Evolutionary conservation across 225 moss, liverwort and hornwort species (phyloP).

Genomic region (Straminergon stramineum): DNA sequence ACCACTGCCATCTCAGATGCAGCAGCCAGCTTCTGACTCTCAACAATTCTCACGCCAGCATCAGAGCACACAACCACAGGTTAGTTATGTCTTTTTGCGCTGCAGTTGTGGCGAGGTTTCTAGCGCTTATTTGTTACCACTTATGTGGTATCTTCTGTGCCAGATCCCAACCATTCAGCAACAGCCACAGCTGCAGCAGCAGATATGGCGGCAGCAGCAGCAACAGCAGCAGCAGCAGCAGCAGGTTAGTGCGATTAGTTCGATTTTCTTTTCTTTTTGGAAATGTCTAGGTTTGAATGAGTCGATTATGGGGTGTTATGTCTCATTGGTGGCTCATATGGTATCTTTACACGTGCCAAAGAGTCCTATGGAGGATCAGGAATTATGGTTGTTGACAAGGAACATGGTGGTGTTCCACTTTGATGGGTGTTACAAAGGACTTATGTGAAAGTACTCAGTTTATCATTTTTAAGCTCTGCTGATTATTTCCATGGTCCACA

Average conservation of each 20-base stretch:
- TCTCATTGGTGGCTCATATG: neutral
- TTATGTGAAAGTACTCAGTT: neutral
- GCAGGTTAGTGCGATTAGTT: slow-evolving; percentile 19
- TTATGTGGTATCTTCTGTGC: slow-evolving; percentile 3
- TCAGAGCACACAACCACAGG: slow-evolving; percentile 35
- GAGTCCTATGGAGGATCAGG: neutral
- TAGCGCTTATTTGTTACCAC: neutral
- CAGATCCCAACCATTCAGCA: slow-evolving; percentile 32
- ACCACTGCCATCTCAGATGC: slow-evolving; percentile 45
- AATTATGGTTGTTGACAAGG: neutral
- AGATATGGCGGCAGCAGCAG: slow-evolving; percentile 14
- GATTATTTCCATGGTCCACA: slow-evolving; percentile 12
- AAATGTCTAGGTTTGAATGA: neutral
- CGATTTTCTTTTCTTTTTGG: neutral
- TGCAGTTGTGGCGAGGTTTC: neutral
- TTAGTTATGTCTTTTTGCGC: neutral
- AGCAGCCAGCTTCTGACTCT: slow-evolving; percentile 43
- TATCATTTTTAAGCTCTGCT: neutral
- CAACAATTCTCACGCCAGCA: slow-evolving; percentile 44
- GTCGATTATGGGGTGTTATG: neutral
- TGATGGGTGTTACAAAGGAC: neutral
- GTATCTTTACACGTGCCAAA: neutral
- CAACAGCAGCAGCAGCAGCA: slow-evolving; percentile 36
- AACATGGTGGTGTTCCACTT: neutral
- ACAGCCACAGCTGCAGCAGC: slow-evolving; percentile 29